Evolutionary conservation across 1,284 basidiomycete genomes (phyloP), one percentile per base, ranked within the genome.

Genomic region (Trametes versicolor): DNA sequence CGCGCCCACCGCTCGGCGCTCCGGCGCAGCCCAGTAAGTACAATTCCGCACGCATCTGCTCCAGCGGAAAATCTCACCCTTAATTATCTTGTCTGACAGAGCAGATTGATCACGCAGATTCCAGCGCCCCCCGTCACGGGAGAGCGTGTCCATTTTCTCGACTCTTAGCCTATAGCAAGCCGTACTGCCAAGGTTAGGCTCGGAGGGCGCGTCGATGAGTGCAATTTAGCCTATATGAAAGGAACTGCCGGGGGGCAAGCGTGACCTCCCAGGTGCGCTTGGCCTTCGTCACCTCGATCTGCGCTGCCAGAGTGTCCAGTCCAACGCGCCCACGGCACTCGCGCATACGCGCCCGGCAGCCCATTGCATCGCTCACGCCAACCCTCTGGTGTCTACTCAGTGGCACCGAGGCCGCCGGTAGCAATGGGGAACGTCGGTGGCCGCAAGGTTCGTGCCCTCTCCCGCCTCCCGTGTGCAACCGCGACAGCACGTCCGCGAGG

Each of bases 211-310:
- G n/a, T 19, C 15, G 45, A 15, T 4, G 23, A 25, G 23, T 21
- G 15, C 50, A 21, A n/a, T n/a, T 34, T 36, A 51, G 50, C 19
- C 50, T 51, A 51, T 36, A 51, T 51, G 50, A 51, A 34, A 32
- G 50, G n/a, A 9, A 34, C 50, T 36, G 50, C 50, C 50, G 50
- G 29, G 19, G 32, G 27, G 45, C 45, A 25, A 48, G 45, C 45
- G 45, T 48, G 45, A 48, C 45, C 45, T 27, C 25, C 45, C 45
- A 48, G 45, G 45, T 23, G 45, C 45, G 21, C 45, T 48, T 25
- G 21, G 23, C 45, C 23, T 48, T 48, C 45, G 45, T 12, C 45
- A 5, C 8, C 17, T 19, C 10, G 43, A 45, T 45, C 43, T 45
- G 43, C 43, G n/a, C 19, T 23, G 43, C 29, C 29, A 32, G 15